Conservation (phyloP, 805 yeast genomes). For the Hanseniaspora hatyaiensis region DNA sequence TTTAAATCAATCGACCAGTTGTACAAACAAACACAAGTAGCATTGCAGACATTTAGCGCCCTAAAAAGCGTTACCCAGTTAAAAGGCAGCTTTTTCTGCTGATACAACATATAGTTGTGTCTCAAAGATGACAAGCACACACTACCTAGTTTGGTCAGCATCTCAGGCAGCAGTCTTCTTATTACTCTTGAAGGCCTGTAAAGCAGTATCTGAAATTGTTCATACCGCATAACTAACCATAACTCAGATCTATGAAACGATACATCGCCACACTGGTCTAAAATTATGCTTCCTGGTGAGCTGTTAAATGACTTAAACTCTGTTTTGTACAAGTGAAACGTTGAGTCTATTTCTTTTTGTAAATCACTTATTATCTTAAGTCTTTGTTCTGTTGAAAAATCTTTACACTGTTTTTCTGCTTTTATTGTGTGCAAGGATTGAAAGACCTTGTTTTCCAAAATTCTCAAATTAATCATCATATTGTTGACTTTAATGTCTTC, state of each 20-base stretch:
- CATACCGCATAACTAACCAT: constrained; percentile 34
- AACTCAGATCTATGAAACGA: constrained; percentile 30
- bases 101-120: constrained; percentile 37
- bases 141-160: constrained; percentile 35
- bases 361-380: constrained; percentile 27
- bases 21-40: constrained; percentile 37
- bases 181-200: constrained; percentile 41
- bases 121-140: constrained; percentile 37
- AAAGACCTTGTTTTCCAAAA: constrained; percentile 39
- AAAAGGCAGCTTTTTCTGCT: constrained; percentile 35
- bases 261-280: constrained; percentile 18
- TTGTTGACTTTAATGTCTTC: constrained; percentile 34
- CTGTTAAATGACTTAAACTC: constrained; percentile 22
- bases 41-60: constrained; percentile 38
- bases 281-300: background rate
- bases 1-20: constrained; percentile 37
- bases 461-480: constrained; percentile 35
- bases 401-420: constrained; percentile 28
- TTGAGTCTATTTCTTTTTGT: constrained; percentile 29
- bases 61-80: constrained; percentile 42
- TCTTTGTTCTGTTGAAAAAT: constrained; percentile 27
- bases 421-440: constrained; percentile 37
- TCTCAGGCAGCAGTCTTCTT: constrained; percentile 35
- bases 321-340: constrained; percentile 23
- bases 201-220: constrained; percentile 36